A percentile compares a stretch with the other conserved stretches of the same genome.
phyloP scores from a whole-genome alignment of 805 yeast species.

The Komagataella ulmi region DNA sequence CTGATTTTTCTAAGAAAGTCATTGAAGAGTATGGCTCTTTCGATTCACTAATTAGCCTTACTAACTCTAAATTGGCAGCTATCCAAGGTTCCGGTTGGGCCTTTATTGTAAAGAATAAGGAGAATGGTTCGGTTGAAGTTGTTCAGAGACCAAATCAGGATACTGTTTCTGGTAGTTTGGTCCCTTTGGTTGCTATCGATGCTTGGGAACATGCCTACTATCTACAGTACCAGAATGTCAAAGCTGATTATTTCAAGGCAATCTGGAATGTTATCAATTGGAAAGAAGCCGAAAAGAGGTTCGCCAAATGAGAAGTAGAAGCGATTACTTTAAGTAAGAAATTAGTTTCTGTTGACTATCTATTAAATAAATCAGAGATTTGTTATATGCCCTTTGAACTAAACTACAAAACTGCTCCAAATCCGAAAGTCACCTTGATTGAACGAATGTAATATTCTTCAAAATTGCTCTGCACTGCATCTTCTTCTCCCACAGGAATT shows the following conservation, averaged over 20 bases:
- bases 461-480: slow-evolving; percentile 71
- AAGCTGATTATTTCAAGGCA: slow-evolving; percentile 85
- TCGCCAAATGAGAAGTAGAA: slow-evolving; percentile 12
- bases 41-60: slow-evolving; percentile 48
- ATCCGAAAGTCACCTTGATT: slow-evolving; percentile 87
- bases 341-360: not conserved
- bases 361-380: not conserved
- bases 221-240: slow-evolving; percentile 84
- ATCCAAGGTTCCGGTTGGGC: slow-evolving; percentile 97
- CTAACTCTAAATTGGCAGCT: slow-evolving; percentile 69
- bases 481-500: slow-evolving; percentile 92
- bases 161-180: slow-evolving; percentile 56
- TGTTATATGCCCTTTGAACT: not conserved
- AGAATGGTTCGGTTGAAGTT: slow-evolving; percentile 62
- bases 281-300: slow-evolving; percentile 79
- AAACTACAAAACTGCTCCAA: slow-evolving; percentile 70
- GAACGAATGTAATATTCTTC: slow-evolving; percentile 82
- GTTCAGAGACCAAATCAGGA: slow-evolving; percentile 81
- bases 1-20: slow-evolving; percentile 48
- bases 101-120: slow-evolving; percentile 71
- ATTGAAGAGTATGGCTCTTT: slow-evolving; percentile 54
- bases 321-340: no score
- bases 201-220: slow-evolving; percentile 98
- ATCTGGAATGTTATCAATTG: slow-evolving; percentile 93
- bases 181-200: slow-evolving; percentile 79